Conservation (phyloP, 1,139 yeast species). For the Hyphopichia khmerensis region DNA sequence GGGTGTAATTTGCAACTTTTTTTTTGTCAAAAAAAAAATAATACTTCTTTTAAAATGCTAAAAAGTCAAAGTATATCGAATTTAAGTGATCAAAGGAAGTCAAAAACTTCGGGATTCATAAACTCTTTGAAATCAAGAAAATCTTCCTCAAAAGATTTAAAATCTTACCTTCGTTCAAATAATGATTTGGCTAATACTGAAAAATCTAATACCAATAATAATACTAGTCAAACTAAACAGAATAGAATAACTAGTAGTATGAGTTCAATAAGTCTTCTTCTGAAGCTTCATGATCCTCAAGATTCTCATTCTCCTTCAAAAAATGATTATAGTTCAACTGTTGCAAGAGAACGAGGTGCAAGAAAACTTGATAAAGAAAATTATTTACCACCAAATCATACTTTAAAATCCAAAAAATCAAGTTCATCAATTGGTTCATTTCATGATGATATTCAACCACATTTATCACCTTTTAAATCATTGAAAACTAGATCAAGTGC, state of each 20-base stretch:
- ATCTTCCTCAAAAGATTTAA: conserved; percentile 13
- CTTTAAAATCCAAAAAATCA: conserved; percentile 2
- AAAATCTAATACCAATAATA: background rate
- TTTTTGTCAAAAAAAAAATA: no score
- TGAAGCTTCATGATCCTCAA: conserved; percentile 5
- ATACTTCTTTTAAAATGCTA: conserved; percentile 22
- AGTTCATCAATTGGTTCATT: conserved; percentile 6
- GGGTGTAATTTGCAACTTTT: background rate
- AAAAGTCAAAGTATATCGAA: conserved; percentile 32
- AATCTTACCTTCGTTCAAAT: conserved; percentile 7
- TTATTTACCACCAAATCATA: background rate
- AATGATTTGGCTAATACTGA: conserved; percentile 1
- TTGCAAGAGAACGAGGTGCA: conserved; percentile 9
- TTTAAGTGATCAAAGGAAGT: conserved; percentile 21
- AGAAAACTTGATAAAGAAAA: conserved; percentile 5
- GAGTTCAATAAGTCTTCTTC: conserved; percentile 13
- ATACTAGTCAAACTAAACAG: background rate
- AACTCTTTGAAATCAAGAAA: conserved; percentile 20
- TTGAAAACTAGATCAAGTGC: conserved; percentile 17
- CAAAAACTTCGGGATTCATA: conserved; percentile 19
- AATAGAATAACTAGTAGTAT: conserved; percentile 17
- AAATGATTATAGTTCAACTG: conserved; percentile 9
- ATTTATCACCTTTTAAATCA: conserved; percentile 7
- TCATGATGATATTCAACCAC: conserved; percentile 4
- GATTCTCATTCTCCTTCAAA: background rate